Base-by-base conservation (phyloP, 2,329 filamentous ascomycete species). In the Hypoxylon sp. region DNA sequence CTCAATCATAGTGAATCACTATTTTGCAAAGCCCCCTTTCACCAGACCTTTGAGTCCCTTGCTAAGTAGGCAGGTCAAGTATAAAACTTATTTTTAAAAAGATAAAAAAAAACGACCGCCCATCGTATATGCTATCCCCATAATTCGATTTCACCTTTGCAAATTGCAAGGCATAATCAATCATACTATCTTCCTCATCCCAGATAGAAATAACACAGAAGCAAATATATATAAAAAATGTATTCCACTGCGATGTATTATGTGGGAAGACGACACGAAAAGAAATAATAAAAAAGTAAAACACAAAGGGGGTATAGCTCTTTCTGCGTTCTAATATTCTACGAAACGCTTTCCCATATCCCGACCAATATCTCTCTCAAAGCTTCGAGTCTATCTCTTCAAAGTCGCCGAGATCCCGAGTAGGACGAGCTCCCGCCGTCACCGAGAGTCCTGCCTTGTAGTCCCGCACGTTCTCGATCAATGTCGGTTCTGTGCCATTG, bases 331-430 rank as follows among this genome's bases (percentile, higher is more conserved):
- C 49, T 46, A 54, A 37, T 25, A 12, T 48, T n/a, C 52, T 54
- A 43, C 29, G 17, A 48, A 46, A 45, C 19, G 30, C 43, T 38
- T 31, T 53, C 34, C 29, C 29, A 4, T 5, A 17, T n/a, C 21
- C 40, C n/a, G n/a, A n/a, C n/a, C n/a, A n/a, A n/a, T n/a, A n/a
- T n/a, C n/a, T 20, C 20, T 46, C 43, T 79, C 70, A 93, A 49
- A 97, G 78, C 75, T 97, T 97, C 9, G 89, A 75, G 57, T 90
- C 90, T 52, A 87, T 77, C 52, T 97, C 93, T 69, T 96, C 89
- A 71, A 93, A 97, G 65, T 91, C 89, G 55, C 80, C 87, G 47
- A 97, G 71, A 60, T 94, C 88, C 66, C 82, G 86, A 20, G 89
- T 82, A 0, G 92, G 83, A 55, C 79, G 79, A 1, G 91, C 84